Evolutionary conservation across 2,329 filamentous ascomycete genomes (phyloP).

Genomic region (Penicillium sp.): DNA sequence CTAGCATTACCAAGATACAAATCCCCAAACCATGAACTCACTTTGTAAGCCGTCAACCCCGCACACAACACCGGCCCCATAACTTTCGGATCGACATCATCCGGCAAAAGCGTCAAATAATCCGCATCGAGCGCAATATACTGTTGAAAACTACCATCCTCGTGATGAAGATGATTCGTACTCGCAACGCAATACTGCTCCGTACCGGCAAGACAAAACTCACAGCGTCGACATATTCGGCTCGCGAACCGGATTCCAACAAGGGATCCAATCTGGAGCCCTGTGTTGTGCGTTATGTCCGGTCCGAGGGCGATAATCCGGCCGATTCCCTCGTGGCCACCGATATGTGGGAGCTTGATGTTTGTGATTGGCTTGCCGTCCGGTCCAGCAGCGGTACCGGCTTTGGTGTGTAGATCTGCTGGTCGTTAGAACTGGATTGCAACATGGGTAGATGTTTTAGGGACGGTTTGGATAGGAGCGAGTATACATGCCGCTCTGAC

Average conservation of each 20-base stretch:
- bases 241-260: slow-evolving; percentile 48
- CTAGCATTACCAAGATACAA: neutral
- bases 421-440: neutral
- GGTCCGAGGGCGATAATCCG: slow-evolving; percentile 43
- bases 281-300: slow-evolving; percentile 28
- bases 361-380: slow-evolving; percentile 45
- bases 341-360: slow-evolving; percentile 49
- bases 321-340: slow-evolving; percentile 49
- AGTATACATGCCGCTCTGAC: slow-evolving; percentile 42
- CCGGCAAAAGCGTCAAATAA: slow-evolving; percentile 45
- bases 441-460: neutral
- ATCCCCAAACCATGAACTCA: slow-evolving; percentile 4
- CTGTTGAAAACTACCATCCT: slow-evolving; percentile 49
- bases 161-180: slow-evolving; percentile 49
- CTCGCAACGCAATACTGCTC: slow-evolving; percentile 45
- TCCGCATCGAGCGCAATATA: slow-evolving; percentile 48
- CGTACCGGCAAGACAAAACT: slow-evolving; percentile 43
- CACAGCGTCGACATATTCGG: slow-evolving; percentile 45
- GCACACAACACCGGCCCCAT: slow-evolving; percentile 48
- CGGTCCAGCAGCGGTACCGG: slow-evolving; percentile 39
- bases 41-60: slow-evolving; percentile 48
- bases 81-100: slow-evolving; percentile 43
- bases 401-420: slow-evolving; percentile 43
- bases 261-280: slow-evolving; percentile 39
- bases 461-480: neutral